A percentile compares a stretch with the other conserved stretches of the same genome.
phyloP scores from a whole-genome alignment of 345 rosid species.

The Salix purpurea region DNA sequence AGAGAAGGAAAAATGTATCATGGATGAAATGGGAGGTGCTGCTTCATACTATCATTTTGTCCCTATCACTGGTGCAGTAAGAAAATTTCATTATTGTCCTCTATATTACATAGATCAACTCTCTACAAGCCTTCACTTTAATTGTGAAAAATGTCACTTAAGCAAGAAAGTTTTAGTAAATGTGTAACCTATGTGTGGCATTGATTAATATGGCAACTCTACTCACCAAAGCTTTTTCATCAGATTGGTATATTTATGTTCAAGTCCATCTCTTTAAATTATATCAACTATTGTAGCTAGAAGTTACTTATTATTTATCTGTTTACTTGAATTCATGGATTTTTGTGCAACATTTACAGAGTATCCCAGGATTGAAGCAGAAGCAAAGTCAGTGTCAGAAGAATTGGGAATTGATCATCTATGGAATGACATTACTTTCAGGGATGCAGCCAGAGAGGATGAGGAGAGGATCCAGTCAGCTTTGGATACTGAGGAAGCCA shows the following conservation, averaged over 20 bases:
- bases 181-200: neutral
- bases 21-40: slow-evolving; percentile 2
- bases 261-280: neutral
- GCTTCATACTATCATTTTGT: neutral
- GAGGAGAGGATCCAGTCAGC: slow-evolving; percentile 61
- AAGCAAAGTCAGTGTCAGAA: slow-evolving; percentile 67
- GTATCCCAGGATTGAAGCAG: slow-evolving; percentile 80
- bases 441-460: slow-evolving; percentile 62
- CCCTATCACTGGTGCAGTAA: neutral
- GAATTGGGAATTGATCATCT: slow-evolving; percentile 57
- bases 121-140: neutral
- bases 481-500: slow-evolving; percentile 71
- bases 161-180: neutral
- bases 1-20: neutral
- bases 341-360: slow-evolving; percentile 49
- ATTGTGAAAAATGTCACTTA: neutral
- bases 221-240: neutral
- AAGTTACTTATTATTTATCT: neutral
- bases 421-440: slow-evolving; percentile 61
- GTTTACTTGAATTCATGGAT: neutral
- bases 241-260: neutral
- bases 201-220: neutral
- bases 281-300: neutral
- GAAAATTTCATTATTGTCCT: neutral
- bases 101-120: neutral